A percentile compares a stretch with the other conserved stretches of the same genome.
phyloP scores from a whole-genome alignment of 2,329 filamentous ascomycete genomes.

The Emmonsia crescens region DNA sequence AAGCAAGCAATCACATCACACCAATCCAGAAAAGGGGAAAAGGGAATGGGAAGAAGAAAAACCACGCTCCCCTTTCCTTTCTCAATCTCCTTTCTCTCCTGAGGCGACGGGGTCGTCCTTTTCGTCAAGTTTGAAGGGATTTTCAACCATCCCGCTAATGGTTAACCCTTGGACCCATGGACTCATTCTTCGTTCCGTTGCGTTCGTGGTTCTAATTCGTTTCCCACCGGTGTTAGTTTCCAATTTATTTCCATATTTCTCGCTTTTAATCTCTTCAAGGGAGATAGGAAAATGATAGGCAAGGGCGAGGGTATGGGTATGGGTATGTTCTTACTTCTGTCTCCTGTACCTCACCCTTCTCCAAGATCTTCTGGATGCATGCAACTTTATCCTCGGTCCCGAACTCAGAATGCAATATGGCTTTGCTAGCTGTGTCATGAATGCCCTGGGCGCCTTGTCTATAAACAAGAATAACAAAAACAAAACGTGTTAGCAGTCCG shows the following conservation, averaged over 20 bases:
- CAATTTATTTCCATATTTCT: background rate
- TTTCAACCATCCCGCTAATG: constrained; percentile 6
- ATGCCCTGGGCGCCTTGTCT: constrained; percentile 81
- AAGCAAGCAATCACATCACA: no score
- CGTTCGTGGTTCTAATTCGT: constrained; percentile 21
- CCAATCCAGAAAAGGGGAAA: no score
- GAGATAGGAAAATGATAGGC: constrained; percentile 1
- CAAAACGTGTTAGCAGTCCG: background rate
- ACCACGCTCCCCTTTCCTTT: no score
- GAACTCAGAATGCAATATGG: constrained; percentile 72
- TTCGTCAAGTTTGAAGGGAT: no score
- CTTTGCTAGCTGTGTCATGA: constrained; percentile 64
- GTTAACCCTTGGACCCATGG: constrained; percentile 12
- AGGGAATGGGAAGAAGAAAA: no score
- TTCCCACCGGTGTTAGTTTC: constrained; percentile 9
- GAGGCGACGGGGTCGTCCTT: no score
- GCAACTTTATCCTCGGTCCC: constrained; percentile 70
- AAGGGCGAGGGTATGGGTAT: constrained; percentile 5
- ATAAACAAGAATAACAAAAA: constrained; percentile 1
- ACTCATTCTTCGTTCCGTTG: constrained; percentile 22
- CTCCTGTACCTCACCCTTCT: constrained; percentile 61
- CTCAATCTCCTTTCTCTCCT: no score
- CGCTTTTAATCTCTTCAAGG: background rate
- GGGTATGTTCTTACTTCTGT: constrained; percentile 36
- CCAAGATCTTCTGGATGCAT: constrained; percentile 68